Conservation (phyloP, 202 grass and related monocot genomes). For the Schoenoplectus triqueter region DNA sequence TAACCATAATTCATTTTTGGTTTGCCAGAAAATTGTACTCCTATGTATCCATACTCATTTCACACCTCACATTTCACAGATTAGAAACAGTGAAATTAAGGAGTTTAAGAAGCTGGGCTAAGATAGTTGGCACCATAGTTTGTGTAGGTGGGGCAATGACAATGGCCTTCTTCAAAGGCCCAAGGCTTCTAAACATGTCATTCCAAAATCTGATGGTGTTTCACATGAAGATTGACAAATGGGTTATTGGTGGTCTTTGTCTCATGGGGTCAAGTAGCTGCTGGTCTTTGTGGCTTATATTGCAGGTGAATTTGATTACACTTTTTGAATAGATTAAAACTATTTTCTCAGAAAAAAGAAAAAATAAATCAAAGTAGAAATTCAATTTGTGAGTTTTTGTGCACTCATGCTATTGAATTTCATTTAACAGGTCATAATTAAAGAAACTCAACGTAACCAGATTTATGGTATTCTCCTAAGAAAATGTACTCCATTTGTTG, state of each 20-base stretch:
- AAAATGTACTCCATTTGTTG: not conserved
- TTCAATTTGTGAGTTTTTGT: no score
- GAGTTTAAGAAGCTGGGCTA: constrained; percentile 62
- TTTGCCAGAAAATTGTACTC: not conserved
- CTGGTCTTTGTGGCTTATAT: constrained; percentile 84
- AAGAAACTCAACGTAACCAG: not conserved
- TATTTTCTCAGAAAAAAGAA: no score
- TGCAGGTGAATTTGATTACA: constrained; percentile 47
- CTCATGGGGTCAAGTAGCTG: constrained; percentile 63
- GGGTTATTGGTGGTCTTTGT: constrained; percentile 52
- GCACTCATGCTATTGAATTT: no score
- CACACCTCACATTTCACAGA: constrained; percentile 27
- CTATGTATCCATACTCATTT: not conserved
- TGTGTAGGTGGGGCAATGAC: constrained; percentile 65
- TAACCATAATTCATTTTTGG: not conserved
- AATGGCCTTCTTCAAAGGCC: constrained; percentile 75
- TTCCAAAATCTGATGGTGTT: constrained; percentile 18
- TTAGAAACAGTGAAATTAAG: constrained; percentile 53
- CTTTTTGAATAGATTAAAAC: not conserved
- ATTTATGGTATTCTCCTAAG: not conserved
- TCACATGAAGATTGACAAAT: constrained; percentile 7
- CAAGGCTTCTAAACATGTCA: constrained; percentile 44
- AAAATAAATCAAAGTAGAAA: no score
- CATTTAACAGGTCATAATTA: no score
- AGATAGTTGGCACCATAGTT: constrained; percentile 62